These are phyloP conservation scores for Torulaspora delbrueckii DNA, from an alignment of 805 yeast species.

Conservation along the genomic window DNA sequence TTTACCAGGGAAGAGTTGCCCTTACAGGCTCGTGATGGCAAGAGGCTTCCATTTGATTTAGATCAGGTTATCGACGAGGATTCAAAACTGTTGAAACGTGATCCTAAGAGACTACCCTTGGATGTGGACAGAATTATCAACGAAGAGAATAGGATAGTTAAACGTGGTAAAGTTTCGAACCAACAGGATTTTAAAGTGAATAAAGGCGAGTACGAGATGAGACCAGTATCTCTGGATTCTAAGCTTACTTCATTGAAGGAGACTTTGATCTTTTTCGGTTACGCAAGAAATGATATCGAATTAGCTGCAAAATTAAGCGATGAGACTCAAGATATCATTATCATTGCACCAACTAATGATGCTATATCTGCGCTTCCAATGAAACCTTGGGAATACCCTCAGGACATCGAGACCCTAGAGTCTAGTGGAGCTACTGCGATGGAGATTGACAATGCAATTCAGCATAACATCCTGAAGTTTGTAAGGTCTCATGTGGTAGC, in stretches of 20 bases:
- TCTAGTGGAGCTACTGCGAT: constrained; percentile 31
- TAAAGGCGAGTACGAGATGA: background rate
- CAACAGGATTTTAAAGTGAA: constrained; percentile 2
- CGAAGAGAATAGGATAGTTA: background rate
- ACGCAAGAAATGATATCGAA: constrained; percentile 58
- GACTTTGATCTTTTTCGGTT: constrained; percentile 61
- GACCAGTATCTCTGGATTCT: constrained; percentile 25
- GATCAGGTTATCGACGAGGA: constrained; percentile 3
- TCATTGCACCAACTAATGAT: constrained; percentile 67
- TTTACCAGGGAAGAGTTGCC: constrained; percentile 4
- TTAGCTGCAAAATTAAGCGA: constrained; percentile 47
- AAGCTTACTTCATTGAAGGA: constrained; percentile 34
- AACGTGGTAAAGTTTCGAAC: constrained; percentile 1
- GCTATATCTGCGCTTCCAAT: constrained; percentile 47
- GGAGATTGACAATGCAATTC: constrained; percentile 46
- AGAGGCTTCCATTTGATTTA: constrained; percentile 3
- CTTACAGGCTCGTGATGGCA: constrained; percentile 4
- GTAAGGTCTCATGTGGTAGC: constrained; percentile 58
- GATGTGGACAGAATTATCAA: constrained; percentile 11
- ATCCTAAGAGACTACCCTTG: constrained; percentile 13
- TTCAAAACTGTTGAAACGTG: constrained; percentile 6
- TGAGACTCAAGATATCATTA: constrained; percentile 40
- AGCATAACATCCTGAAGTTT: constrained; percentile 51
- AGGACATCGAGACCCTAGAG: constrained; percentile 35
- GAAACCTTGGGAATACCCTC: constrained; percentile 86